Evolutionary conservation across 768 basidiomycete species (phyloP), one percentile per base, ranked within the genome.

Genomic region (Chalciporus chontae): DNA sequence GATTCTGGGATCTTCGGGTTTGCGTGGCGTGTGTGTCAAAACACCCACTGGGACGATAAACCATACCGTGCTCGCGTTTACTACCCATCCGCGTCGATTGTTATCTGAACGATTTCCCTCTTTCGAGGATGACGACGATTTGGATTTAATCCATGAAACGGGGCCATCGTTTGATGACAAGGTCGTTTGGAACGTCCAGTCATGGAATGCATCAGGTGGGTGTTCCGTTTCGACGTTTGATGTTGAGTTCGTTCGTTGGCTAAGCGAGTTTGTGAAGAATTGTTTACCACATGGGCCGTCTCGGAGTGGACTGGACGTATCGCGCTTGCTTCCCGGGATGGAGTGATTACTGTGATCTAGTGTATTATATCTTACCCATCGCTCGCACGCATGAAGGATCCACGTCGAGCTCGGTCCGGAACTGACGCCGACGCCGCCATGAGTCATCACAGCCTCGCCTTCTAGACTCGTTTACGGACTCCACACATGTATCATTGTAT

Each of bases 281-380:
- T 75, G 54, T 59, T 75, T 13, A 71, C 58, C 2, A 63, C 60
- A 48, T 79, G 76, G 50, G 67, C 73, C 3, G 67, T 79, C 40
- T 70, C 69, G 5, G 78, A 79, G 49, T 60, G 68, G 23, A 73
- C 59, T 45, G 77, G 77, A 8, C 66, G 53, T n/a, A 73, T 79
- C 39, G 62, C 71, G 3, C 54, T 76, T 42, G 76, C 73, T 8
- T 71, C 70, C 54, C 49, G 71, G 40, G 58, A 66, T 11, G 77
- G 77, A 9, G 64, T 52, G 13, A 51, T 31, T 43, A 49, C 17
- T 19, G 44, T 51, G 40, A 36, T 36, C n/a, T 36, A 36, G n/a
- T n/a, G 15, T 7, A 15, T 6, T 36, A 15, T n/a, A 36, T 36
- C 14, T 34, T 14, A 31, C n/a, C n/a, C n/a, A n/a, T n/a, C n/a